Base-by-base conservation (phyloP, 2,329 filamentous ascomycete genomes). In the Rhynchosporium secalis region DNA sequence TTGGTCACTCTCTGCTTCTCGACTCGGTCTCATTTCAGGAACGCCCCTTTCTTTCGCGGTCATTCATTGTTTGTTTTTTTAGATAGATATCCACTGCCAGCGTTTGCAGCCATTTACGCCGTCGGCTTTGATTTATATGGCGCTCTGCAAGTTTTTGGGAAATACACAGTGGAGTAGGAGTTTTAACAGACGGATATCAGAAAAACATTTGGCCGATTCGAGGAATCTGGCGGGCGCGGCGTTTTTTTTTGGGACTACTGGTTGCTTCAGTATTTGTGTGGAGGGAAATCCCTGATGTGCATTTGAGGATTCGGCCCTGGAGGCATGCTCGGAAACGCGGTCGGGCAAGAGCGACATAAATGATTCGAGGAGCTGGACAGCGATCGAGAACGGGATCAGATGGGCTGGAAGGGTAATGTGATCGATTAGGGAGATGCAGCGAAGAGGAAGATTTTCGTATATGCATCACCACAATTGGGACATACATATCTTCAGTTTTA, bases 41-140 rank as follows among this genome's bases (percentile, higher is more conserved):
- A 5, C 33, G 2, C 9, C 20, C 43, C 7, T 46, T 46, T 8
- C 20, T 7, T 46, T 46, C 6, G 3, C 3, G 33, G 33, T 10
- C 7, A 46, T 8, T n/a, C 15, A 12, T 41, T 41, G 5, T n/a
- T n/a, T 15, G 13, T 46, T 40, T 55, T 55, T 12, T 55, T 60
- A 58, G 56, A 58, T 48, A 58, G 56, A 58, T 58, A 58, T 58
- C 43, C 56, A 15, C 41, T 48, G 20, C 33, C 51, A 48, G 41
- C 56, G 56, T 48, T 29, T 26, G 51, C 43, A 46, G 43, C 43
- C 43, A 46, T n/a, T 15, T 5, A 46, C 15, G 4, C 3, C 3
- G 10, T 46, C 41, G 43, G 43, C 43, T 46, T 46, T 41, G 15
- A 31, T n/a, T 12, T 26, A 31, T 12, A 12, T 10, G 47, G 47